These are phyloP conservation scores for Fusarium xylarioides DNA, from an alignment of 2,329 filamentous ascomycete genomes.

Conservation along the genomic window DNA sequence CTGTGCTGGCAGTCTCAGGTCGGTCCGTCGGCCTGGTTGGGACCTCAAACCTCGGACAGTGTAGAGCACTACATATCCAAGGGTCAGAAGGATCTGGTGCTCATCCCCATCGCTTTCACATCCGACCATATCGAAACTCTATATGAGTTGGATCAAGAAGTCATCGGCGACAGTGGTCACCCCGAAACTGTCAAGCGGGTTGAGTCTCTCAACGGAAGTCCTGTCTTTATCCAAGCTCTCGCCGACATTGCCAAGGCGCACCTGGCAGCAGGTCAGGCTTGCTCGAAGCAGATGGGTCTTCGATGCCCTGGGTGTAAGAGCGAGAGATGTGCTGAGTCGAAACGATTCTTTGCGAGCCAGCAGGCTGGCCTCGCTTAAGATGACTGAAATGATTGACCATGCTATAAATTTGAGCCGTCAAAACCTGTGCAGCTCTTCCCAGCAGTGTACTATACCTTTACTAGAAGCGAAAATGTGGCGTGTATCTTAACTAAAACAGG, in stretches of 20 bases:
- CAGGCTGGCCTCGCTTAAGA: slow-evolving; percentile 41
- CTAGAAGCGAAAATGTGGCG: slow-evolving; percentile 1
- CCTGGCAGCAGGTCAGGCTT: slow-evolving; percentile 71
- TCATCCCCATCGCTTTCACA: slow-evolving; percentile 97
- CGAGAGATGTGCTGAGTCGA: slow-evolving; percentile 83
- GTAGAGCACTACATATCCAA: slow-evolving; percentile 90
- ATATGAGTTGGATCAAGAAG: slow-evolving; percentile 92
- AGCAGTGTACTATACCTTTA: slow-evolving; percentile 32
- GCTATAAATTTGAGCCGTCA: background rate
- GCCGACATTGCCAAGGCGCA: slow-evolving; percentile 88
- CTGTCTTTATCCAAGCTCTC: slow-evolving; percentile 88
- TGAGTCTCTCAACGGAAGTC: slow-evolving; percentile 91
- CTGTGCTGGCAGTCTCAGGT: slow-evolving; percentile 99
- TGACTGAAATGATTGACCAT: background rate
- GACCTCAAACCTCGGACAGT: slow-evolving; percentile 88
- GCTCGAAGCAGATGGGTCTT: slow-evolving; percentile 86
- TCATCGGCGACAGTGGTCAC: slow-evolving; percentile 86
- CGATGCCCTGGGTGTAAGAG: slow-evolving; percentile 94
- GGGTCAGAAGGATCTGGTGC: slow-evolving; percentile 87
- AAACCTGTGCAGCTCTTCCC: background rate
- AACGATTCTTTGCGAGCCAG: slow-evolving; percentile 68
- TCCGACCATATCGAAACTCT: slow-evolving; percentile 99
- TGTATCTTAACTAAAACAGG: slow-evolving; percentile 21
- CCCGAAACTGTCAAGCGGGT: slow-evolving; percentile 85
- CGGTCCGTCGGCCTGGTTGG: slow-evolving; percentile 93